These are phyloP conservation scores for Betula pendula DNA, from an alignment of 306 rosid genomes.

Conservation along the genomic window DNA sequence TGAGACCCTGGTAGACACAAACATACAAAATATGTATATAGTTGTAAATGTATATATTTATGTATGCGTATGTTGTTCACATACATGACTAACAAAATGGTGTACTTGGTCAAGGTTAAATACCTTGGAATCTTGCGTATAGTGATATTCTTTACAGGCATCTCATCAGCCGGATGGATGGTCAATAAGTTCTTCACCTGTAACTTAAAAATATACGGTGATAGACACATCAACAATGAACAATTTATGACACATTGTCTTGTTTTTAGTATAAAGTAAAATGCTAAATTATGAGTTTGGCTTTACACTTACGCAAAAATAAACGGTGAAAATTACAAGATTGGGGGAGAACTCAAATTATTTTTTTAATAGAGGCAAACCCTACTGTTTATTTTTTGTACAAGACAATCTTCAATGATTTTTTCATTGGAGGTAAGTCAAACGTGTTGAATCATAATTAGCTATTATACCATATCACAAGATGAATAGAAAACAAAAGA, in stretches of 20 bases:
- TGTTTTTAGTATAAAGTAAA: background rate
- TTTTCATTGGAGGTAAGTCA: no score
- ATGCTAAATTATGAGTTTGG: background rate
- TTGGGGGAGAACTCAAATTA: no score
- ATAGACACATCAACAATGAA: background rate
- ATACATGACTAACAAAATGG: background rate
- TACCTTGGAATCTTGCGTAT: conserved; percentile 92
- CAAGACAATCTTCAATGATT: no score
- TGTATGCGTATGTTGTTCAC: background rate
- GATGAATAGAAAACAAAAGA: background rate
- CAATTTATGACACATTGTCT: background rate
- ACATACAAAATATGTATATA: background rate
- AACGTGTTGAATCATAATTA: no score
- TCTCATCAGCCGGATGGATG: conserved; percentile 68
- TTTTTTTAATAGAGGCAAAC: no score
- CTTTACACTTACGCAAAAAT: no score
- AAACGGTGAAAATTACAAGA: no score
- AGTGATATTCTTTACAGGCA: conserved; percentile 79
- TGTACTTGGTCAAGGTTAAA: background rate
- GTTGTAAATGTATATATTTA: background rate
- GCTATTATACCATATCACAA: no score
- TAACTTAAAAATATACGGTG: conserved; percentile 13
- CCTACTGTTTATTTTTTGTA: no score
- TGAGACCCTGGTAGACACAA: conserved; percentile 49
- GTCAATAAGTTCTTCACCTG: conserved; percentile 87